phyloP scores from a whole-genome alignment of 768 basidiomycete species.

The Chalciporus chontae region DNA sequence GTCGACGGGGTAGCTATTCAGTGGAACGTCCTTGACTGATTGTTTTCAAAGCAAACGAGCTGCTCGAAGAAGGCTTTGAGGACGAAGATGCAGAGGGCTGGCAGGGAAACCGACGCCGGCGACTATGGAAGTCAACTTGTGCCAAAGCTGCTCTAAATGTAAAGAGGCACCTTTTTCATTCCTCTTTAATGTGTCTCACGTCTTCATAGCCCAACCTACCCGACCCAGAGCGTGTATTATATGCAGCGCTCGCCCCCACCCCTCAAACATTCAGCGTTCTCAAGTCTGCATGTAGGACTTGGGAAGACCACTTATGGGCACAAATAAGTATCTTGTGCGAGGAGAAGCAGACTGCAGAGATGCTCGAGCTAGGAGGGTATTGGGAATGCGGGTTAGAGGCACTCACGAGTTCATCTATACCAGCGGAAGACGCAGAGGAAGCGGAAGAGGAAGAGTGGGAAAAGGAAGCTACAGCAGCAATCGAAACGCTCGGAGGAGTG shows the following conservation, averaged over 20 bases:
- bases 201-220: slow-evolving; percentile 49
- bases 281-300: slow-evolving; percentile 75
- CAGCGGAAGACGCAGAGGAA: slow-evolving; percentile 28
- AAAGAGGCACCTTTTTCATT: neutral
- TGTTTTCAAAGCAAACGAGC: slow-evolving; percentile 43
- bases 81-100: slow-evolving; percentile 46
- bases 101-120: slow-evolving; percentile 74
- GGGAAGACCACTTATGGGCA: slow-evolving; percentile 97
- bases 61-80: slow-evolving; percentile 45
- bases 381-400: slow-evolving; percentile 68
- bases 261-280: slow-evolving; percentile 62
- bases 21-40: slow-evolving; percentile 28
- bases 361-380: slow-evolving; percentile 64
- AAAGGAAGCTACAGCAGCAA: slow-evolving; percentile 52
- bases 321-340: slow-evolving; percentile 79
- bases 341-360: slow-evolving; percentile 68
- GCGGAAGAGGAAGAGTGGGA: slow-evolving; percentile 59
- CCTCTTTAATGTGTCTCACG: slow-evolving; percentile 5
- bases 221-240: slow-evolving; percentile 76
- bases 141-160: slow-evolving; percentile 76
- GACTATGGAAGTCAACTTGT: slow-evolving; percentile 87
- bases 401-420: slow-evolving; percentile 36
- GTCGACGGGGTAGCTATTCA: slow-evolving; percentile 17
- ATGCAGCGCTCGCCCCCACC: slow-evolving; percentile 79
- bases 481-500: slow-evolving; percentile 57